phyloP scores from a whole-genome alignment of 805 yeast species.

The Monosporozyma yasuniensis region DNA sequence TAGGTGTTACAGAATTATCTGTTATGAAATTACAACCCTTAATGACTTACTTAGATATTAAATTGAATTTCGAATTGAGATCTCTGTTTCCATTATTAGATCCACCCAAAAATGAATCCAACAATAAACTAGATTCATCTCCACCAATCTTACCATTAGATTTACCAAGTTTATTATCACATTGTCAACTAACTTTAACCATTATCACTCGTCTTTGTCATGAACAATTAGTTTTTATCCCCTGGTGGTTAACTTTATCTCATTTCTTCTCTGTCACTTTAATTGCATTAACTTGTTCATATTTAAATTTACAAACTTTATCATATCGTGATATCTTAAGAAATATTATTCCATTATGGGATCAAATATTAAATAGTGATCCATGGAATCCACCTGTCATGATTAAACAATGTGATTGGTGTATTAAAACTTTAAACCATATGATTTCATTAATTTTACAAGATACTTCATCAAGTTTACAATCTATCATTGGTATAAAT shows the following conservation, averaged over 20 bases:
- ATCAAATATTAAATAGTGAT: slow-evolving; percentile 22
- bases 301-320: slow-evolving; percentile 31
- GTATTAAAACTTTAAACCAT: slow-evolving; percentile 45
- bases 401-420: slow-evolving; percentile 59
- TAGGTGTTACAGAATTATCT: neutral
- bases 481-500: slow-evolving; percentile 38
- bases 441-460: slow-evolving; percentile 39
- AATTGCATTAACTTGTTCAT: slow-evolving; percentile 34
- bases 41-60: slow-evolving; percentile 17
- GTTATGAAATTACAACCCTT: slow-evolving; percentile 14
- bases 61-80: slow-evolving; percentile 16
- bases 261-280: slow-evolving; percentile 39
- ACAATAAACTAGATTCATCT: no score
- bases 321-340: slow-evolving; percentile 9
- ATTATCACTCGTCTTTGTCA: slow-evolving; percentile 27
- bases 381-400: slow-evolving; percentile 33
- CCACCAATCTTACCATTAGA: slow-evolving; percentile 7
- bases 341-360: slow-evolving; percentile 16
- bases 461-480: slow-evolving; percentile 33
- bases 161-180: slow-evolving; percentile 5
- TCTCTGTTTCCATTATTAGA: slow-evolving; percentile 15
- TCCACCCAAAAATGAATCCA: slow-evolving; percentile 4
- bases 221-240: slow-evolving; percentile 30
- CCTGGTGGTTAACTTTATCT: slow-evolving; percentile 46
- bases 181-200: slow-evolving; percentile 16